phyloP scores from a whole-genome alignment of 768 basidiomycete genomes.

The Lentinus brumalis region DNA sequence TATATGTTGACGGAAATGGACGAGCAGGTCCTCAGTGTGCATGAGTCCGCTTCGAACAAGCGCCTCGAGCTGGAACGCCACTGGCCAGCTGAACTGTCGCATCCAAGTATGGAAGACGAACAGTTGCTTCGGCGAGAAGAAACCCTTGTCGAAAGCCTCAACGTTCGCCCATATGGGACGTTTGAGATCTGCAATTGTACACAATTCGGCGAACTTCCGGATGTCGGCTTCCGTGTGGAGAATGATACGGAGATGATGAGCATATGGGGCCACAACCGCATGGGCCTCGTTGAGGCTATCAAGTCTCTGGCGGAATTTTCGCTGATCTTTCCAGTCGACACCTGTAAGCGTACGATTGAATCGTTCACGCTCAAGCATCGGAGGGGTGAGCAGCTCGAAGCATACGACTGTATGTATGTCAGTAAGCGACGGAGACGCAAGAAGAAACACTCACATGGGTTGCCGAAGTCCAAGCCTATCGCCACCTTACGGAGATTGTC shows the following conservation, averaged over 20 bases:
- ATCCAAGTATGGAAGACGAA: constrained; percentile 47
- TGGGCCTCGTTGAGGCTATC: constrained; percentile 63
- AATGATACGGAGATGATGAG: constrained; percentile 67
- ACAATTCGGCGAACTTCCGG: constrained; percentile 54
- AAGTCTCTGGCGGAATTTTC: constrained; percentile 58
- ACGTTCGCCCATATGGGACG: constrained; percentile 39
- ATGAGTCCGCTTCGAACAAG: constrained; percentile 64
- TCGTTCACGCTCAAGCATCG: constrained; percentile 59
- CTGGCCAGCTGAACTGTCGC: constrained; percentile 54
- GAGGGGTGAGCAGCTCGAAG: constrained; percentile 68
- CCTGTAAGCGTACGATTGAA: constrained; percentile 56
- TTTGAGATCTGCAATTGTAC: constrained; percentile 48
- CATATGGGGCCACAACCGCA: constrained; percentile 62
- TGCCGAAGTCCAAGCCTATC: constrained; percentile 58
- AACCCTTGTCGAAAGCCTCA: constrained; percentile 48
- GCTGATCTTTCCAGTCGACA: constrained; percentile 38
- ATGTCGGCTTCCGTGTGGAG: constrained; percentile 56
- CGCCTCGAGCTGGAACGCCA: constrained; percentile 79
- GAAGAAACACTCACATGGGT: constrained; percentile 54
- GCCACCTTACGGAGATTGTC: constrained; percentile 61
- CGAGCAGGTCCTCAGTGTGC: constrained; percentile 56
- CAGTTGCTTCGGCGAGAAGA: constrained; percentile 54
- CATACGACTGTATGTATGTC: constrained; percentile 51
- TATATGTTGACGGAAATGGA: constrained; percentile 46
- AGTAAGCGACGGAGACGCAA: too few species aligned